Evolutionary conservation across 78 protist genomes (phyloP), one percentile per base, ranked within the genome.

Genomic region (Guillardia theta): DNA sequence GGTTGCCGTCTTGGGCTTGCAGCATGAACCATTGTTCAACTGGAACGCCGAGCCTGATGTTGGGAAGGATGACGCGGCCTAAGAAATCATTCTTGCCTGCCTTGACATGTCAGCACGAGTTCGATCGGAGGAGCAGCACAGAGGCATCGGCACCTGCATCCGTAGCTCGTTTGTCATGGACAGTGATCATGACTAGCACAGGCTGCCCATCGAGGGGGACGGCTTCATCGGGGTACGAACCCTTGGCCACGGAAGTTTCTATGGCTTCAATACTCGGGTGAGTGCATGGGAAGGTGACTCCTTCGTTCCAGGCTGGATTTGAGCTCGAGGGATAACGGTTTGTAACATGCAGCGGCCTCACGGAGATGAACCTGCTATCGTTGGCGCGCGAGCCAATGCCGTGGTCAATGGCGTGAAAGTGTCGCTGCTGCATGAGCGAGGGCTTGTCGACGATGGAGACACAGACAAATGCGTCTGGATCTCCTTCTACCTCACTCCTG

Each of bases 11-110:
- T 15, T 33, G 83, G 27, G 83, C 36, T 43, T 70, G 83, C 36
- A 70, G 41, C 83, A 70, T 33, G 83, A 70, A 70, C 83, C 83
- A 70, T 43, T 70, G 83, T 15, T 70, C 83, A 24, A 70, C 83
- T 15, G 83, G 83, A 4, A 36, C 12, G 0, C 83, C 83, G 6
- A 24, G 46, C 41, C 22, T 24, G 83, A 70, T 70, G 46, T 70
- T 24, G 45, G 83, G 83, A 4, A 70, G 33, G 9, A 70, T 43
- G 4, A 70, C 83, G 36, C 83, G 83, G 45, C 83, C 83, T 22
- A 70, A 22, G 36, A 70, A 70, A 24, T 6, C 22, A 24, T 70
- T 6, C 22, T 12, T 0, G 9, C 41, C 70, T 30, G 70, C 70
- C 39, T 58, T 58, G 70, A n/a, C n/a, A n/a, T n/a, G n/a, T n/a